Base-by-base conservation (phyloP, 139 green algal genomes). In the Haematococcus lacustris region DNA sequence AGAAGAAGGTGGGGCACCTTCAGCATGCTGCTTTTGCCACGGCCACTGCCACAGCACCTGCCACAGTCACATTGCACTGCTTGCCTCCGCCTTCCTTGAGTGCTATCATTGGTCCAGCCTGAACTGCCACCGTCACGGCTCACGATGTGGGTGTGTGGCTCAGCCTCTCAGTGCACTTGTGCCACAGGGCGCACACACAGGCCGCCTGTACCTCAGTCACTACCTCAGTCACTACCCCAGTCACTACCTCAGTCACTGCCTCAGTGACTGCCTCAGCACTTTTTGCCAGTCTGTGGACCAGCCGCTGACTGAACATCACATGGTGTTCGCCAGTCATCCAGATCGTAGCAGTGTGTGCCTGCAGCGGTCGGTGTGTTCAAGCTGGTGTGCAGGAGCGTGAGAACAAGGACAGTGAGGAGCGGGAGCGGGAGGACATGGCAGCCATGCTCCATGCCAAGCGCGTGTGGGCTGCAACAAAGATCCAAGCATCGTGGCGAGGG, bases 401-500 rank as follows among this genome's bases (percentile, higher is more conserved):
- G 26, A 60, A 41, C n/a, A 34, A 61, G 41, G n/a, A 60, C 6
- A 13, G 61, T 9, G 74, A 80, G 34, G 74, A 80, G 68, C 41
- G 60, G 13, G 74, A 80, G 47, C 41, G 35, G 13, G 30, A 38
- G 23, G 74, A 80, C 25, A 72, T 80, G 68, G 74, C 68, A 3
- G 59, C 30, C 23, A 34, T 68, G 35, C 34, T 66, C 37, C 35
- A 74, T 4, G 53, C 38, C 51, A 66, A 67, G 53, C 69, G 53
- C 3, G 9, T 67, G 51, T 13, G 53, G 59, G 50, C 23, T 39
- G 73, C 73, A 7, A 37, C 73, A 2, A 66, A 40, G 37, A 74
- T 79, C 40, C 73, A 79, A 39, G 73, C 73, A 13, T 28, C n/a
- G 3, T 79, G 53, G 51, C 37, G 73, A 38, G 73, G 73, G 67